These are phyloP conservation scores for Cercophora samala DNA, from an alignment of 495 filamentous ascomycete genomes.

Conservation along the genomic window DNA sequence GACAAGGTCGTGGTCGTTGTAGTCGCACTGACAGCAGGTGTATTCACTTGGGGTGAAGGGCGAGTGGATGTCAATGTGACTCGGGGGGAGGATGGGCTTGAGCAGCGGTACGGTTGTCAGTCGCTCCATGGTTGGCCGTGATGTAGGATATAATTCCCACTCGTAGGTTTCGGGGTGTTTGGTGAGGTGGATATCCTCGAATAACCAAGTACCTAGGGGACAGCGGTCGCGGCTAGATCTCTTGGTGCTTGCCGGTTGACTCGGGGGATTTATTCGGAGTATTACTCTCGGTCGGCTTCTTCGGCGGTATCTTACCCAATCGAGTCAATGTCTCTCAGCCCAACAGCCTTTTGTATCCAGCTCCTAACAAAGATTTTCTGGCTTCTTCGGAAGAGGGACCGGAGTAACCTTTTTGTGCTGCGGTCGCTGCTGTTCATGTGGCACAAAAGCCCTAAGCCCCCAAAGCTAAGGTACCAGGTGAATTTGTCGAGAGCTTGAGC, in stretches of 20 bases:
- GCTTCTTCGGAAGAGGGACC: slow-evolving; percentile 4
- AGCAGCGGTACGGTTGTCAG: neutral
- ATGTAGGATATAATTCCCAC: neutral
- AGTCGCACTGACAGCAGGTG: neutral
- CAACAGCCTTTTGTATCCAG: neutral
- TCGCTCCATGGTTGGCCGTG: neutral
- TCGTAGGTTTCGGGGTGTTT: neutral
- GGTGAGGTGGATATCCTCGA: neutral
- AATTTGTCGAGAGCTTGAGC: neutral
- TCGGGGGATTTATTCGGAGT: neutral
- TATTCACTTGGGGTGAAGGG: neutral
- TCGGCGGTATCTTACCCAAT: neutral
- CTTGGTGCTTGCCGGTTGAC: neutral
- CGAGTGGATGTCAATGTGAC: neutral
- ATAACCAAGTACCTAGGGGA: neutral
- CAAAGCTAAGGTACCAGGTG: no score
- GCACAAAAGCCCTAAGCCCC: neutral
- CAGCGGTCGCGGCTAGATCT: no score
- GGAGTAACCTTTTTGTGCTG: slow-evolving; percentile 4
- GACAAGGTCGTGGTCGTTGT: neutral
- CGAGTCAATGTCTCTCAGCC: neutral
- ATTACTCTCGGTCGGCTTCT: neutral
- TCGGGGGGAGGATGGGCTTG: neutral
- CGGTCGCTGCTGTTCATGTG: neutral
- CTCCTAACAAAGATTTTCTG: neutral